Evolutionary conservation across 305 asterid genomes (phyloP), one percentile per base, ranked within the genome.

Genomic region (Rubia balearica): DNA sequence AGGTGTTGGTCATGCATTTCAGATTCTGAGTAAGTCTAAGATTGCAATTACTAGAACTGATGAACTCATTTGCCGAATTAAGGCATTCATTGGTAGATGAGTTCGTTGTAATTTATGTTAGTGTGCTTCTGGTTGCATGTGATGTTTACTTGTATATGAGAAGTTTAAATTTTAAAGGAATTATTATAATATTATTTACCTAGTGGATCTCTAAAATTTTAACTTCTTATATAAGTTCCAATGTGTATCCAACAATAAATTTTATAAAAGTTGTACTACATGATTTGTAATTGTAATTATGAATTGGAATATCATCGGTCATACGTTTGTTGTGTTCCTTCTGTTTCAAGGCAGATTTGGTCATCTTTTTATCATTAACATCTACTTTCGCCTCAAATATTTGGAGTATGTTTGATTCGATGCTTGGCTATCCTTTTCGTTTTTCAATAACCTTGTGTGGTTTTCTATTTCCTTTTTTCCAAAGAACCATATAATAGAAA

Each of bases 1-100:
- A 81, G 92, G 90, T 21, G 97, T 91, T 17, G 96, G 96, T 9
- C 97, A 91, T 82, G 95, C 95, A 68, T 91, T 91, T 85, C 97
- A 91, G 70, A 81, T 91, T 70, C 86, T 91, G 17, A 68, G 78
- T 36, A 85, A 85, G 65, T 89, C 97, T 63, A 75, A 75, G 41
- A 22, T 87, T 65, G 69, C 91, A 0, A 83, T 77, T 68, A 70
- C 77, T 42, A 86, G 95, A 11, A 78, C 85, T 53, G 81, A 70
- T 21, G 91, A 89, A 42, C 46, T 91, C 80, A 61, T 87, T 43
- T 75, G 10, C 70, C 87, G 78, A 55, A 63, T 87, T 73, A 86
- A 78, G 63, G 81, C 76, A 48, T 91, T 86, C 75, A 71, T 85
- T 14, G 48, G 49, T 33, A 76, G 72, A 75, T 73, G 33, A 30